Evolutionary conservation across 2,329 filamentous ascomycete genomes (phyloP).

Genomic region (Magnaporthales sp.): DNA sequence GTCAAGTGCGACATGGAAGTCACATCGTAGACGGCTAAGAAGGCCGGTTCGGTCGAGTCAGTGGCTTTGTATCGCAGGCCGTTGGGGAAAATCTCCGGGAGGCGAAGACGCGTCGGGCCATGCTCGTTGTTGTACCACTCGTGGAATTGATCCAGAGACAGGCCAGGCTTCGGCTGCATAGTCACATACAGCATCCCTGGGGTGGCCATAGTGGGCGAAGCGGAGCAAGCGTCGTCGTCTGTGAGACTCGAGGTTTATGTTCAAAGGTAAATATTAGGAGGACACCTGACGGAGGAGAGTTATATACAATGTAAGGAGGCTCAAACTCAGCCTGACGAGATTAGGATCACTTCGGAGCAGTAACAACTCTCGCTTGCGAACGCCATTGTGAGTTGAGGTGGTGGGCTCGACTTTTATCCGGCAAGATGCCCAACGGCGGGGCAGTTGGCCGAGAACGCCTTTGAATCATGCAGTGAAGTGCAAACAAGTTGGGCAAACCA

Average conservation of each 20-base stretch:
- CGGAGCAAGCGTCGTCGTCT: neutral
- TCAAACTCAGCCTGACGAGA: neutral
- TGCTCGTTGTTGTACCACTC: constrained; percentile 96
- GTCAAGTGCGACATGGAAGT: constrained; percentile 63
- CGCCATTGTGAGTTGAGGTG: neutral
- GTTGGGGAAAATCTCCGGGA: constrained; percentile 65
- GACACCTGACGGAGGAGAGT: neutral
- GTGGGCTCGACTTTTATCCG: neutral
- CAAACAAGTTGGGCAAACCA: neutral
- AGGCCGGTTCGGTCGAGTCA: constrained; percentile 56
- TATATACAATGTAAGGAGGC: neutral
- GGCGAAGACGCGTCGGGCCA: constrained; percentile 68
- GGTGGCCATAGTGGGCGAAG: constrained; percentile 9
- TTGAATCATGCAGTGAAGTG: neutral
- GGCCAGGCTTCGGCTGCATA: constrained; percentile 66
- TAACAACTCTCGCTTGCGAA: neutral
- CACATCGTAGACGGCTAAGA: constrained; percentile 76
- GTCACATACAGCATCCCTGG: constrained; percentile 76
- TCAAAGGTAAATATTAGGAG: neutral
- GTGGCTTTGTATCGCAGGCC: constrained; percentile 70
- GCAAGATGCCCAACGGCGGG: neutral
- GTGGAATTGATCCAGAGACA: constrained; percentile 65
- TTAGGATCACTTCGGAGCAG: neutral
- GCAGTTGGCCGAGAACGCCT: neutral
- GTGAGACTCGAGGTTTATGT: neutral